phyloP scores from a whole-genome alignment of 768 basidiomycete genomes.

The Rhizopogon roseolus region DNA sequence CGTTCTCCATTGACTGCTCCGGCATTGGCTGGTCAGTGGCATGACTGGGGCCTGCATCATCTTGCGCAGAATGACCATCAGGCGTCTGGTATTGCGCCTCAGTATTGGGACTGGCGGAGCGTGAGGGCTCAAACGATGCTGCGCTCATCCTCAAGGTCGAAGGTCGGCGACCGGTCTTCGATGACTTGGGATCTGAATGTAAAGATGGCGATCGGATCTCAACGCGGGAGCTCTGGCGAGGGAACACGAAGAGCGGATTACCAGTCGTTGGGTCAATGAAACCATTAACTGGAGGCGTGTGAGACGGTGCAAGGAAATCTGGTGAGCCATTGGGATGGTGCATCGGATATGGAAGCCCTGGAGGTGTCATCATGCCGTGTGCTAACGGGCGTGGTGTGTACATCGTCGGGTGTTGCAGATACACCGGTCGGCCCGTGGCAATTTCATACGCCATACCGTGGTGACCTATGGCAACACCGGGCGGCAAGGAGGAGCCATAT shows the following conservation, averaged over 20 bases:
- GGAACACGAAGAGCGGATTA: constrained; percentile 68
- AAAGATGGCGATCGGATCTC: constrained; percentile 65
- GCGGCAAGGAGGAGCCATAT: constrained; percentile 53
- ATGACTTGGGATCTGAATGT: constrained; percentile 18
- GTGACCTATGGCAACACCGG: constrained; percentile 67
- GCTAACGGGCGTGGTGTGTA: constrained; percentile 67
- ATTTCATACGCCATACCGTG: constrained; percentile 81
- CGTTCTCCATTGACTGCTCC: constrained; percentile 25
- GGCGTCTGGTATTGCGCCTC: constrained; percentile 8
- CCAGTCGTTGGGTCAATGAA: constrained; percentile 66
- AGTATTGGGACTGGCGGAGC: constrained; percentile 19
- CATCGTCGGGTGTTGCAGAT: constrained; percentile 58
- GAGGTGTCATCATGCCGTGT: constrained; percentile 47
- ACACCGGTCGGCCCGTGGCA: constrained; percentile 77
- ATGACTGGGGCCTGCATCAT: constrained; percentile 12
- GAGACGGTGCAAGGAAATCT: constrained; percentile 55
- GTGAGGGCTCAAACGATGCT: constrained; percentile 45
- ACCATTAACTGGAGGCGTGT: constrained; percentile 57
- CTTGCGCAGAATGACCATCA: constrained; percentile 11
- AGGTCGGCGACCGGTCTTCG: constrained; percentile 24
- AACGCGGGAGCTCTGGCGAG: constrained; percentile 65
- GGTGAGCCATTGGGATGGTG: constrained; percentile 57
- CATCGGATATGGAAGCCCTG: constrained; percentile 50
- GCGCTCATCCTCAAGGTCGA: constrained; percentile 47
- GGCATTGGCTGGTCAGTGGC: constrained; percentile 6